Conservation (phyloP, 2,329 filamentous ascomycete genomes). For the Chaetothyriales sp. region DNA sequence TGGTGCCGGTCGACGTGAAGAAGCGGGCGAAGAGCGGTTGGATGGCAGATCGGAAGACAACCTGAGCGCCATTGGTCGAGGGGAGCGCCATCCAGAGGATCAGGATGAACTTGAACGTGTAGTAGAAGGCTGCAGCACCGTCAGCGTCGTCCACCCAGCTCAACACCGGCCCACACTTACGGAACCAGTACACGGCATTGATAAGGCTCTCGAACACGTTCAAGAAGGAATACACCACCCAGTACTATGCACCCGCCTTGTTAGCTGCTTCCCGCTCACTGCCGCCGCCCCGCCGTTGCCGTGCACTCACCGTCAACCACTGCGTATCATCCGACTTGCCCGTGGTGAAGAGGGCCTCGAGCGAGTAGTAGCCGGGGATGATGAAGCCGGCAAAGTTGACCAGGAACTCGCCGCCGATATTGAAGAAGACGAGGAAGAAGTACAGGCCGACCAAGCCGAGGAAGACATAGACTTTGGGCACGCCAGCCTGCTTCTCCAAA, state of each 20-base stretch:
- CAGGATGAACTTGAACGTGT: slow-evolving; percentile 97
- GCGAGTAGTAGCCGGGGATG: slow-evolving; percentile 53
- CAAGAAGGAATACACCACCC: slow-evolving; percentile 54
- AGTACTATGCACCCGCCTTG: slow-evolving; percentile 38
- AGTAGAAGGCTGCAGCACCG: slow-evolving; percentile 64
- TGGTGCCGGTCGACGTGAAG: slow-evolving; percentile 59
- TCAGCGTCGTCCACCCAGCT: slow-evolving; percentile 14
- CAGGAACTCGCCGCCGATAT: slow-evolving; percentile 55
- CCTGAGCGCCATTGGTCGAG: slow-evolving; percentile 87
- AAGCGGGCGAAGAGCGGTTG: slow-evolving; percentile 84
- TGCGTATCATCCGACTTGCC: slow-evolving; percentile 52
- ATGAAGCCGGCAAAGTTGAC: slow-evolving; percentile 55
- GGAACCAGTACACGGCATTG: slow-evolving; percentile 58
- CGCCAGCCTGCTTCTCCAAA: slow-evolving; percentile 53
- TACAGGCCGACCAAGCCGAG: slow-evolving; percentile 52
- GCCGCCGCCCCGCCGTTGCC: slow-evolving; percentile 1
- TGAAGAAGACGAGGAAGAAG: slow-evolving; percentile 60
- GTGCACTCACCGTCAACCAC: slow-evolving; percentile 45
- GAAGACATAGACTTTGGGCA: slow-evolving; percentile 55
- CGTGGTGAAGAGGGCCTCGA: slow-evolving; percentile 48
- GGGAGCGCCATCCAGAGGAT: slow-evolving; percentile 96
- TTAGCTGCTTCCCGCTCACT: slow-evolving; percentile 6
- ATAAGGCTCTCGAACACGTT: slow-evolving; percentile 53
- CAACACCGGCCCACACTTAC: slow-evolving; percentile 22
- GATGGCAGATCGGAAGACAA: slow-evolving; percentile 94